phyloP scores from a whole-genome alignment of 345 rosid genomes.

The Cardamine occulta region DNA sequence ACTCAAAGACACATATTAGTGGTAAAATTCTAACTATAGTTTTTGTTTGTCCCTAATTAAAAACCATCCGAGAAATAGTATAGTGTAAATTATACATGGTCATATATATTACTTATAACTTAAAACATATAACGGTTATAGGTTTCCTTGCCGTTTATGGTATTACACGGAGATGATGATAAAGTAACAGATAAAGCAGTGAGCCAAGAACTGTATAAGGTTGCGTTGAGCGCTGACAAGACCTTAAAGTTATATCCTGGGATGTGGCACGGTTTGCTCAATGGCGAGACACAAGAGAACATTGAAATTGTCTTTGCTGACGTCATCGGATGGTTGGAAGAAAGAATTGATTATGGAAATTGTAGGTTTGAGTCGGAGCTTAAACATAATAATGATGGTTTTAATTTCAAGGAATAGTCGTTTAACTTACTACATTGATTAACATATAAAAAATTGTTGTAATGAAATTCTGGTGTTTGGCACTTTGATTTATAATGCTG shows the following conservation, averaged over 20 bases:
- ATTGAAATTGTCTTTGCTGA: slow-evolving; percentile 66
- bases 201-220: slow-evolving; percentile 58
- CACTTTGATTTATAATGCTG: background rate
- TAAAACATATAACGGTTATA: slow-evolving; percentile 28
- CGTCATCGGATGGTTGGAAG: slow-evolving; percentile 64
- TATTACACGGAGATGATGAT: slow-evolving; percentile 85
- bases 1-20: background rate
- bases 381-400: slow-evolving; percentile 33
- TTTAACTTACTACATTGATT: slow-evolving; percentile 11
- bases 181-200: slow-evolving; percentile 73
- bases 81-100: background rate
- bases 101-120: background rate
- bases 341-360: slow-evolving; percentile 45
- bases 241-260: slow-evolving; percentile 71
- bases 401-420: background rate
- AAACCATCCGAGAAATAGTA: background rate
- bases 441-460: background rate
- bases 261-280: slow-evolving; percentile 92
- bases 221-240: slow-evolving; percentile 70
- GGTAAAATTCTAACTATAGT: background rate
- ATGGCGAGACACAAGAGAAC: slow-evolving; percentile 69
- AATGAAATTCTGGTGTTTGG: slow-evolving; percentile 11
- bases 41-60: background rate
- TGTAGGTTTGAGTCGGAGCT: slow-evolving; percentile 60
- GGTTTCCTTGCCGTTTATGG: slow-evolving; percentile 72